Percentiles rank a stretch among this genome's conserved stretches.
phyloP scores from a whole-genome alignment of 2,329 filamentous ascomycete genomes.

The Coniochaeta sp. region DNA sequence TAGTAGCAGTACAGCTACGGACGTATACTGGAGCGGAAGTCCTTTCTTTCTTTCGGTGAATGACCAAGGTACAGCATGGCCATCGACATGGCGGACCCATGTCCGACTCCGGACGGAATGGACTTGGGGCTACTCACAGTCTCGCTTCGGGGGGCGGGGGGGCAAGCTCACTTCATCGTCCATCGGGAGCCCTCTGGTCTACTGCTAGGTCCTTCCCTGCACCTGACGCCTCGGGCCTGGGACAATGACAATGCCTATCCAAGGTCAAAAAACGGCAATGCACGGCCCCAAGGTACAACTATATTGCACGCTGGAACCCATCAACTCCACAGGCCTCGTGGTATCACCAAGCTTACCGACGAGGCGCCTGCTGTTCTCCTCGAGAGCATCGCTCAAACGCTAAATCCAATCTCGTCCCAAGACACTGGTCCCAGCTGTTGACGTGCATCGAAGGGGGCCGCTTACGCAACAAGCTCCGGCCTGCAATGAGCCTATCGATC shows the following conservation, averaged over 20 bases:
- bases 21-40: background rate
- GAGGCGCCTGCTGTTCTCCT: background rate
- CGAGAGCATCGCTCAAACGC: background rate
- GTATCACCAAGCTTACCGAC: background rate
- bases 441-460: background rate
- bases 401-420: background rate
- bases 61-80: too few relatives aligned
- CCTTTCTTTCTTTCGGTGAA: background rate
- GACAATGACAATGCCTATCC: background rate
- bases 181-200: background rate
- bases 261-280: background rate
- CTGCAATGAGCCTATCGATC: background rate
- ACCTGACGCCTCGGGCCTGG: background rate
- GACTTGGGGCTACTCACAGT: background rate
- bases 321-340: background rate
- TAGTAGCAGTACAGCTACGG: background rate
- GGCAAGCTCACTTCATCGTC: too few relatives aligned
- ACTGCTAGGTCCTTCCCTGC: background rate
- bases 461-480: background rate
- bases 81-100: too few relatives aligned
- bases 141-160: too few relatives aligned
- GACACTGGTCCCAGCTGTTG: background rate
- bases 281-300: background rate
- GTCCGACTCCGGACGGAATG: background rate
- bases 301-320: background rate